Evolutionary conservation across 1,139 yeast species (phyloP).

Genomic region (Yamadazyma triangularis): DNA sequence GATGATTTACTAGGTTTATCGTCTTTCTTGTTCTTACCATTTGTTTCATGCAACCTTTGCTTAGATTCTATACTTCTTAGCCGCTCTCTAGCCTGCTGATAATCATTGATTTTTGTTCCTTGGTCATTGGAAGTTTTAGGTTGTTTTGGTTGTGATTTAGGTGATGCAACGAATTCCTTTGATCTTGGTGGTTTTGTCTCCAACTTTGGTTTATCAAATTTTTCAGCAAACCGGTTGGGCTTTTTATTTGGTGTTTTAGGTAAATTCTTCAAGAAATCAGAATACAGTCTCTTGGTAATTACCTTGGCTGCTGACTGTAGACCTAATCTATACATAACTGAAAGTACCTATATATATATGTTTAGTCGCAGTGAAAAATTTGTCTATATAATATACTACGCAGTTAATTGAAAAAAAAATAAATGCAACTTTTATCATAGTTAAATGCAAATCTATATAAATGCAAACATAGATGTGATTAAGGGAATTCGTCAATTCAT

Average conservation of each 20-base stretch:
- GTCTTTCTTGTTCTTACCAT: slow-evolving; percentile 2
- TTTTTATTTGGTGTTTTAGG: slow-evolving; percentile 14
- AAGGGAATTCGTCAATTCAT: too few relatives aligned
- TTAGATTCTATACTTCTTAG: slow-evolving; percentile 6
- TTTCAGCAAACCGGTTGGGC: slow-evolving; percentile 27
- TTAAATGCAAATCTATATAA: too few relatives aligned
- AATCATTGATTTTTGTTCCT: slow-evolving; percentile 3
- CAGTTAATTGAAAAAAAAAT: too few relatives aligned
- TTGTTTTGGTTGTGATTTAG: background rate
- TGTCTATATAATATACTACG: too few relatives aligned
- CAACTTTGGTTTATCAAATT: slow-evolving; percentile 10
- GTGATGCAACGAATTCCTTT: too few relatives aligned
- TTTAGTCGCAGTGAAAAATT: too few relatives aligned
- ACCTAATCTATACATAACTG: too few relatives aligned
- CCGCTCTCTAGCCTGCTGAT: slow-evolving; percentile 14
- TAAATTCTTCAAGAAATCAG: slow-evolving; percentile 19
- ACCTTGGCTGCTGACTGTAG: too few relatives aligned
- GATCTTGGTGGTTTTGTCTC: background rate
- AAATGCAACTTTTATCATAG: too few relatives aligned
- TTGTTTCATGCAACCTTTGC: background rate
- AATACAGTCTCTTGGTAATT: slow-evolving; percentile 11
- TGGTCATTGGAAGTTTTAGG: background rate
- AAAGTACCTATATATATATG: too few relatives aligned
- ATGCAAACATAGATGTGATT: too few relatives aligned
- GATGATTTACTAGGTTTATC: slow-evolving; percentile 3